Percentiles rank a stretch among this genome's conserved stretches.
phyloP scores from a whole-genome alignment of 2,329 filamentous ascomycete species.

The Paracoccidioides brasiliensis region DNA sequence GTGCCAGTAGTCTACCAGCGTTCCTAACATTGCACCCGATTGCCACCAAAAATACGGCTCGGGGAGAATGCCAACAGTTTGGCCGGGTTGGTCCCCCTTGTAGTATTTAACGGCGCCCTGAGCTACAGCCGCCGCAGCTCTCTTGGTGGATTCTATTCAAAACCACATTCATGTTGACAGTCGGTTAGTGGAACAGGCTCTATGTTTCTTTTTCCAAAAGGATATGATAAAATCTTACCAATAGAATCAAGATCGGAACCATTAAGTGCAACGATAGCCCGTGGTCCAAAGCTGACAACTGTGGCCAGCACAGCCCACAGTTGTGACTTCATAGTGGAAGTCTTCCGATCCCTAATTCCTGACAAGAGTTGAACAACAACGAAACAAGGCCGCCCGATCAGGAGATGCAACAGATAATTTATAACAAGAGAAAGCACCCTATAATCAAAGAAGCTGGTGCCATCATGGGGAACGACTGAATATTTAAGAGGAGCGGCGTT shows the following conservation, averaged over 20 bases:
- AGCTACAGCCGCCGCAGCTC: constrained; percentile 32
- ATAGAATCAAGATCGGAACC: neutral
- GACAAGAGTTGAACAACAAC: neutral
- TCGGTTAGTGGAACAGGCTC: neutral
- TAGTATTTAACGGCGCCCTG: constrained; percentile 42
- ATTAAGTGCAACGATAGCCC: neutral
- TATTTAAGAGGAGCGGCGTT: too few species aligned
- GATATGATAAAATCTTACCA: neutral
- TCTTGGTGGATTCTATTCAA: constrained; percentile 33
- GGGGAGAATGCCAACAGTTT: constrained; percentile 39
- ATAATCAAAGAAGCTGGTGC: too few species aligned
- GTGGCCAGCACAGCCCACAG: neutral
- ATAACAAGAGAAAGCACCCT: neutral
- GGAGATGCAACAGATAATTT: too few species aligned
- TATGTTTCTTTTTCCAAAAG: neutral
- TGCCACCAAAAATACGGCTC: constrained; percentile 37
- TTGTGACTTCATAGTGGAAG: neutral
- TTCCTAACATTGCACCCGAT: constrained; percentile 31
- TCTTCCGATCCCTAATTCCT: too few species aligned
- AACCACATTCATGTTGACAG: neutral
- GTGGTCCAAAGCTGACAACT: neutral
- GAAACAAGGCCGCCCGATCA: too few species aligned
- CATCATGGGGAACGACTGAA: too few species aligned
- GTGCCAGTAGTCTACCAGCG: constrained; percentile 32
- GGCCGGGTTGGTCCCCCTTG: constrained; percentile 34